Base-by-base conservation (phyloP, 495 filamentous ascomycete genomes). In the Rhizodiscina lignyota region DNA sequence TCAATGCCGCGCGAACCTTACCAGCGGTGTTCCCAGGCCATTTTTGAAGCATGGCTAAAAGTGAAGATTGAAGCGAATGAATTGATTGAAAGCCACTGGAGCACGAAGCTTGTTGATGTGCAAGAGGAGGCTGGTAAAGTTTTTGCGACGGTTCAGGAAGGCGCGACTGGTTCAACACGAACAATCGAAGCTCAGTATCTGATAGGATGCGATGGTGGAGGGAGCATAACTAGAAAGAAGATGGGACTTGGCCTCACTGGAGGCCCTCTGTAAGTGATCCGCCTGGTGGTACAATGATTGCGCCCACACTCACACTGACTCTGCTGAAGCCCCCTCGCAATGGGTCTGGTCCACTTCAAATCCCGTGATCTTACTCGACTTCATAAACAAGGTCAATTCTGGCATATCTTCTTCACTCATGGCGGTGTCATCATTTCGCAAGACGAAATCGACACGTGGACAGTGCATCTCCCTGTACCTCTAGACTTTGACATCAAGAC, bases 321-420 rank as follows among this genome's bases (percentile, higher is more conserved):
- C 27, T 29, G 27, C 11, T 30, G 15, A 4, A 53, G 48, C 27
- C 52, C 52, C 18, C 21, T 20, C 4, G 31, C 18, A 4, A 30
- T 54, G 18, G 35, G 41, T 19, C 43, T 59, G 1, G 45, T 59
- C 6, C 52, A 59, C 30, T 59, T 56, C 38, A 46, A 42, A 28
- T 56, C 54, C 0, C 23, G 19, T 24, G 40, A 56, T n/a, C 42
- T 59, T 2, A 30, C 43, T 1, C 22, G 41, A 3, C 21, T 45
- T 4, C 43, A 37, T 12, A 17, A 21, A 11, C 39, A 39, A 16
- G 49, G 49, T 4, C 42, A 43, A 22, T 57, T 52, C 33, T 55
- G 56, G 53, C 52, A 57, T 30, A 40, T 49, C 2, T 56, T 53
- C 34, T 27, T 41, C n/a, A 18, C 37, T 0, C 21, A 31, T 6